Evolutionary conservation across 306 rosid species (phyloP).

Genomic region (Gillenia trifoliata): DNA sequence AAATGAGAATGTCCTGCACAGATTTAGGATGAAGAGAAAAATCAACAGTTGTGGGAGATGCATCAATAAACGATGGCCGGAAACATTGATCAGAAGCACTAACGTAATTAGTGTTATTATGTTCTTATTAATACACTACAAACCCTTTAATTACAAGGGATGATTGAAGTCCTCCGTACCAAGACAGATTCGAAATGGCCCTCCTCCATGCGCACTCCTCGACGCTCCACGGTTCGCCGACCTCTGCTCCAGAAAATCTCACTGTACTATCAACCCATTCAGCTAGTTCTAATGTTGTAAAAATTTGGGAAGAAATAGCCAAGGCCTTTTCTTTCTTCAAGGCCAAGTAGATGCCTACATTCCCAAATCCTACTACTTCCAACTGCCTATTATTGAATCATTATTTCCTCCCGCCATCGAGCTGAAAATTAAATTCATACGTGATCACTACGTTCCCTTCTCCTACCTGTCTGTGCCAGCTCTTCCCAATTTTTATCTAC

Average conservation of each 20-base stretch:
- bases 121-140: not conserved
- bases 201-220: too few species aligned
- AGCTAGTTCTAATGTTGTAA: not conserved
- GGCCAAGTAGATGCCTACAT: not conserved
- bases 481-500: conserved; percentile 25
- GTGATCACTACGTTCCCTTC: not conserved
- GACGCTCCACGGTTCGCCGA: too few species aligned
- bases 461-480: conserved; percentile 9
- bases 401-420: not conserved
- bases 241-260: not conserved
- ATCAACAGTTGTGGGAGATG: too few species aligned
- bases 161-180: not conserved
- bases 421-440: conserved; percentile 8
- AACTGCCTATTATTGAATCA: conserved; percentile 2
- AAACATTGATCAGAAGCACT: not conserved
- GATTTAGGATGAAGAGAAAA: too few species aligned
- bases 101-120: not conserved
- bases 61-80: not conserved
- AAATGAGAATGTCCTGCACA: not conserved
- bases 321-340: not conserved
- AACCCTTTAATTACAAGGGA: not conserved
- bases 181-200: not conserved
- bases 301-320: not conserved
- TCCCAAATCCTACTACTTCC: not conserved
- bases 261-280: not conserved